phyloP scores from a whole-genome alignment of 2,329 filamentous ascomycete species.

The Lecanicillium sp. region DNA sequence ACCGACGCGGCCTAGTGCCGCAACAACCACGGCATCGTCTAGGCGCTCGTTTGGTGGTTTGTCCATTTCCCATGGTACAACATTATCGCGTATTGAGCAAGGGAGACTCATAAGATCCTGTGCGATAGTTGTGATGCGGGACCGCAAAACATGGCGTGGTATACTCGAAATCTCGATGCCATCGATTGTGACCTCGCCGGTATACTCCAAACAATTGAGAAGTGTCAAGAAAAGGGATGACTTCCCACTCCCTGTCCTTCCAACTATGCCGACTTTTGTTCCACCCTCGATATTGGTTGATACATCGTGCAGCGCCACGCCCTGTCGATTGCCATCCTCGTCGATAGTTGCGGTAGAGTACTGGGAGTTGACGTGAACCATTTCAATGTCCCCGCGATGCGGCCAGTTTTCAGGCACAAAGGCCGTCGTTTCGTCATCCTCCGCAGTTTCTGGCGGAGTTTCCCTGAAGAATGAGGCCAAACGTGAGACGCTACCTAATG shows the following conservation, averaged over 20 bases:
- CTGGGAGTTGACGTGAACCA: not conserved
- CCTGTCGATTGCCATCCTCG: not conserved
- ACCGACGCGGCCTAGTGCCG: not conserved
- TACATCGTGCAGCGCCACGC: not conserved
- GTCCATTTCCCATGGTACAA: constrained; percentile 1
- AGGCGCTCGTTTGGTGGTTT: not conserved
- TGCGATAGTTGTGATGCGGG: constrained; percentile 2
- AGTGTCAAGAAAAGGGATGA: constrained; percentile 1
- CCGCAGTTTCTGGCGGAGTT: not conserved
- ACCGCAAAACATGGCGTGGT: not conserved
- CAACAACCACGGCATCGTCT: not conserved
- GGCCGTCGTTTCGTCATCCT: not conserved
- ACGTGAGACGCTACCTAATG: not conserved
- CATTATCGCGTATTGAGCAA: constrained; percentile 1
- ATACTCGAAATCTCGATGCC: constrained; percentile 1
- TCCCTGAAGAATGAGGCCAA: not conserved
- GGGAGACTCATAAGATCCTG: constrained; percentile 1
- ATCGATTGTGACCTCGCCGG: constrained; percentile 1
- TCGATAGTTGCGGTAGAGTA: not conserved
- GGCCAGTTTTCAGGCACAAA: not conserved
- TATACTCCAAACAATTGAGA: not conserved
- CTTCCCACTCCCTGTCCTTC: constrained; percentile 1
- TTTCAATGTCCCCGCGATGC: not conserved
- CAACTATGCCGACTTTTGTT: not conserved
- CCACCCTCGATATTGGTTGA: not conserved